These are phyloP conservation scores for Phytophthora constricta DNA, from an alignment of 352 stramenopile species.

Conservation along the genomic window DNA sequence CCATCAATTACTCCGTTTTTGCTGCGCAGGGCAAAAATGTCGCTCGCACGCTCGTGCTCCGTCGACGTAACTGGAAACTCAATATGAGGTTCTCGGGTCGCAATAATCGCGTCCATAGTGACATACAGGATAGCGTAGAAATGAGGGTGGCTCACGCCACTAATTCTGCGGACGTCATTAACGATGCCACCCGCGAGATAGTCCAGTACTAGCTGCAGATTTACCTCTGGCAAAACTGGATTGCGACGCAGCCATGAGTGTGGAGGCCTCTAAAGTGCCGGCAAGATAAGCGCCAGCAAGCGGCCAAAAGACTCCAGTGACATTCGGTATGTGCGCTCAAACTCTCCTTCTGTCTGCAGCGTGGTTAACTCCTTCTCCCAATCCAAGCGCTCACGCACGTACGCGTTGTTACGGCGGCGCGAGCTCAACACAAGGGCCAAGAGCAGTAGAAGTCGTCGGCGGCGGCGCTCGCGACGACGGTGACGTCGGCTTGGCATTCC, in stretches of 20 bases:
- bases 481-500: not conserved
- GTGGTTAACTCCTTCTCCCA: not conserved
- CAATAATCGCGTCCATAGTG: conserved; percentile 11
- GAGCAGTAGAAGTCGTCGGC: too few species aligned
- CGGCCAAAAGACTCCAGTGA: not conserved
- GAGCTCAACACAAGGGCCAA: not conserved
- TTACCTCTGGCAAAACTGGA: not conserved
- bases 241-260: not conserved
- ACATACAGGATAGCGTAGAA: not conserved
- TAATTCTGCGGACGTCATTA: not conserved
- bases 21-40: not conserved
- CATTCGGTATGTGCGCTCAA: not conserved
- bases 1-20: not conserved
- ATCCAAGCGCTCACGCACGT: not conserved
- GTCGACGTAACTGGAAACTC: not conserved
- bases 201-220: not conserved
- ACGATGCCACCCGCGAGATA: not conserved
- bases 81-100: not conserved
- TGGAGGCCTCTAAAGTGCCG: not conserved
- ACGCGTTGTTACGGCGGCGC: not conserved
- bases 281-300: not conserved
- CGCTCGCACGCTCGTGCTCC: not conserved
- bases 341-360: not conserved
- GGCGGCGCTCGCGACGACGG: not conserved
- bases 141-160: not conserved